These are phyloP conservation scores for Plectosphaerella sp. DNA, from an alignment of 2,329 filamentous ascomycete species.

Conservation along the genomic window DNA sequence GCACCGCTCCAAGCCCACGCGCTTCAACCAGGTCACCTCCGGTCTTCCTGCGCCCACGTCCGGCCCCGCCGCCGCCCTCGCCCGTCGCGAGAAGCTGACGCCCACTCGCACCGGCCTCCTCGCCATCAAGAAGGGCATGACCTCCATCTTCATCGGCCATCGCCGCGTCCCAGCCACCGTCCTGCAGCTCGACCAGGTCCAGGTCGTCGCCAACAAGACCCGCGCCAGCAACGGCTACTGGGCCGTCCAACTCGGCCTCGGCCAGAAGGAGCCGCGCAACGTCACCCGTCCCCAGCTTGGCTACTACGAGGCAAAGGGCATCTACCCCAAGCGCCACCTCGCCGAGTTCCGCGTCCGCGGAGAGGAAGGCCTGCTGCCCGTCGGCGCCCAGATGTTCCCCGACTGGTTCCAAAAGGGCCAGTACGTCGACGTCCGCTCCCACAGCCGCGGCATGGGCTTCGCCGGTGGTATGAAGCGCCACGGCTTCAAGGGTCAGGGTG, in stretches of 20 bases:
- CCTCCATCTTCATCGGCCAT: conserved; percentile 77
- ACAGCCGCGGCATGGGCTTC: conserved; percentile 86
- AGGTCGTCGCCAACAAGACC: conserved; percentile 86
- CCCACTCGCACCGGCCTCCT: conserved; percentile 75
- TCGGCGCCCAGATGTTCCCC: conserved; percentile 75
- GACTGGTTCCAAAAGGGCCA: conserved; percentile 90
- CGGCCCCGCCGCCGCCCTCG: conserved; percentile 56
- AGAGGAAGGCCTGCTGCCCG: conserved; percentile 65
- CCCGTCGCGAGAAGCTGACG: conserved; percentile 53
- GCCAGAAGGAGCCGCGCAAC: conserved; percentile 69
- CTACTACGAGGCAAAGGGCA: conserved; percentile 77
- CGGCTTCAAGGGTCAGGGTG: conserved; percentile 83
- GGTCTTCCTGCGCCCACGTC: conserved; percentile 53
- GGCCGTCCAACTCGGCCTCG: conserved; percentile 85
- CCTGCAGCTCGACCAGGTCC: conserved; percentile 86
- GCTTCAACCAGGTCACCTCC: conserved; percentile 55
- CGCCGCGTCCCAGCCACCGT: conserved; percentile 83
- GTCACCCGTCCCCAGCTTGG: conserved; percentile 79
- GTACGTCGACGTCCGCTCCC: conserved; percentile 78
- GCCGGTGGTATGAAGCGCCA: conserved; percentile 97
- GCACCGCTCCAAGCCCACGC: conserved; percentile 45
- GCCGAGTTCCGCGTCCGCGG: conserved; percentile 83
- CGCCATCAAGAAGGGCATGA: conserved; percentile 94
- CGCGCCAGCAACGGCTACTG: conserved; percentile 79
- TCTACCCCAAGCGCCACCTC: conserved; percentile 79